Percentiles rank a stretch among this genome's conserved stretches.
Conservation (phyloP, 2,329 filamentous ascomycete genomes). For the Cladorrhinum sp. region DNA sequence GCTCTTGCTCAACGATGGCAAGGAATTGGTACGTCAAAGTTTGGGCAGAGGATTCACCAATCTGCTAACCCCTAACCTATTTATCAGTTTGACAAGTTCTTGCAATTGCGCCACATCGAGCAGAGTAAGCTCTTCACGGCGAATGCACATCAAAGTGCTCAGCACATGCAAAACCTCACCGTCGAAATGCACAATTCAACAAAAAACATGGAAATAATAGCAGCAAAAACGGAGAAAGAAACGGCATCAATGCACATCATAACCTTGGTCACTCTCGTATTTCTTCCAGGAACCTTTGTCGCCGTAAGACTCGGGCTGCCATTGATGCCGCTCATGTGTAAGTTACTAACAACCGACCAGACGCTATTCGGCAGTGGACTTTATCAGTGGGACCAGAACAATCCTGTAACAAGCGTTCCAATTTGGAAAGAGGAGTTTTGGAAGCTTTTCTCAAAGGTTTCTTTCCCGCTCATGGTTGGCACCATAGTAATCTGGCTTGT, state of each 20-base stretch:
- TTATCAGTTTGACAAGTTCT: conserved; percentile 1
- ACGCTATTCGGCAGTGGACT: conserved; percentile 5
- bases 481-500: background rate
- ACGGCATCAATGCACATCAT: conserved; percentile 9
- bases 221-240: conserved; percentile 1
- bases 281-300: conserved; percentile 5
- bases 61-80: too few species aligned
- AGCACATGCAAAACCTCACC: conserved; percentile 1
- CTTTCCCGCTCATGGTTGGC: background rate
- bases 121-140: conserved; percentile 2
- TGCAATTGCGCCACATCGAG: conserved; percentile 1
- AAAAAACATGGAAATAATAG: background rate
- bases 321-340: background rate
- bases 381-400: background rate
- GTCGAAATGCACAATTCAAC: background rate
- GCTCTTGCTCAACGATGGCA: background rate
- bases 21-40: background rate
- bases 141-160: background rate
- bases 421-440: background rate
- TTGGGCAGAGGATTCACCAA: too few species aligned
- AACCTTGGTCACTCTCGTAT: conserved; percentile 1
- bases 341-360: background rate
- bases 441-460: background rate
- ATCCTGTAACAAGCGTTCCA: background rate
- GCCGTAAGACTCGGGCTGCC: conserved; percentile 8